Evolutionary conservation across 148 eudicot species (phyloP), one percentile per base, ranked within the genome.

Genomic region (Rhododendron griersonianum): DNA sequence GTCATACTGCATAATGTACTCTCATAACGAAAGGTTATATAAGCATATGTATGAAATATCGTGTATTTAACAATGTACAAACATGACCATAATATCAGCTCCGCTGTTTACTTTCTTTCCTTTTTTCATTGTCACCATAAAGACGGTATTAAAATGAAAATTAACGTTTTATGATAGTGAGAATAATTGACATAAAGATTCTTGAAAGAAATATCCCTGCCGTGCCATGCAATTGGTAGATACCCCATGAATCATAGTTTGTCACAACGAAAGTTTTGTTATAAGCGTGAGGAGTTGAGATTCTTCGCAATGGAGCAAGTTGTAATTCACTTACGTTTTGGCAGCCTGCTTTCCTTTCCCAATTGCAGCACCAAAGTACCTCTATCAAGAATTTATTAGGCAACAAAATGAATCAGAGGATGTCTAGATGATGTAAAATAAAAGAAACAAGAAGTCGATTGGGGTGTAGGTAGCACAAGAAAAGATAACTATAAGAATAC

Each of bases 311-410:
- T 76, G 23, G 7, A 77, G 78, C 30, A 69, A 67, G 16, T 80
- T 28, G 53, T 2, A 9, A 18, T 9, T n/a, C 35, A 88, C 98
- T 94, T 92, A 97, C 99, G 99, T 97, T 87, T 97, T 97, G 74
- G 98, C 99, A 87, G 99, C 99, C 89, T 95, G 99, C 89, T 93
- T 97, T 33, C 99, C 99, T 88, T 97, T 97, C 47, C 99, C 99
- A 86, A 97, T 95, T 1, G 99, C 96, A 88, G 99, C 98, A 73
- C 99, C 99, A 89, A 92, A 97, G 89, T 97, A 97, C 87, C 94
- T 93, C 99, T 97, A 89, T 69, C 45, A 81, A 61, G 87, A 44
- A 82, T 81, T n/a, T 76, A 35, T 55, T 65, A 75, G 71, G 71
- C 21, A 59, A 87, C 25, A 84, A 41, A 21, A 16, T 9, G 18